Evolutionary conservation across 495 filamentous ascomycete genomes (phyloP), one percentile per base, ranked within the genome.

Genomic region (Neurospora sp.): DNA sequence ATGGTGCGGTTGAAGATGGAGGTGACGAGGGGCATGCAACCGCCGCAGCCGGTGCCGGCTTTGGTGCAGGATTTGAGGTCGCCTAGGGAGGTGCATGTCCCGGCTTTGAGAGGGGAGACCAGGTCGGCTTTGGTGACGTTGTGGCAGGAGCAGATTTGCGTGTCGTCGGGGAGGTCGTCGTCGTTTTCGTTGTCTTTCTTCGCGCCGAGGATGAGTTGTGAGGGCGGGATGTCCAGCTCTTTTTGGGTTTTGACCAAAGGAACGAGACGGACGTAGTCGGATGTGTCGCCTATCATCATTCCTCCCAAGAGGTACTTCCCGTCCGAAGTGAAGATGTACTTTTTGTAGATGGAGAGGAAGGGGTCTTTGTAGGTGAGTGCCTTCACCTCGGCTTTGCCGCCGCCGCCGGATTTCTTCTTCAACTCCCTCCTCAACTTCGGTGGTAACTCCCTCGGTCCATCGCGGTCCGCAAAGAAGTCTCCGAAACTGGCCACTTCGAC

Each of bases 211-310:
- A 98, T 97, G n/a, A 98, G 90, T 77, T 97, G 89, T 14, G 91
- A 90, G 0, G 95, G 95, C 1, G 93, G 91, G 4, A 96, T 85
- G 37, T 97, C 92, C 3, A 98, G 85, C 76, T 86, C 83, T 79
- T 96, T 97, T 76, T 94, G 92, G 72, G 86, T 89, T 82, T 96
- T 98, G 39, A 96, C 94, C 86, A 97, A 90, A n/a, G 93, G 92
- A 8, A 97, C 95, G 47, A 98, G 83, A 77, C 97, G 97, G 81
- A 97, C 87, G 79, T 97, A 98, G 81, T 98, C 95, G 73, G 88
- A 91, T 0, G 94, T 97, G 81, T 98, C 95, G 42, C 95, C 95
- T 72, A 98, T 97, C 92, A 98, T 97, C 94, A 98, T 98, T 3
- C 95, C 95, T 20, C 95, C 95, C 8, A 98, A 88, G 3, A 98